phyloP scores from a whole-genome alignment of 1,284 basidiomycete genomes.

The Meripilus lineatus region DNA sequence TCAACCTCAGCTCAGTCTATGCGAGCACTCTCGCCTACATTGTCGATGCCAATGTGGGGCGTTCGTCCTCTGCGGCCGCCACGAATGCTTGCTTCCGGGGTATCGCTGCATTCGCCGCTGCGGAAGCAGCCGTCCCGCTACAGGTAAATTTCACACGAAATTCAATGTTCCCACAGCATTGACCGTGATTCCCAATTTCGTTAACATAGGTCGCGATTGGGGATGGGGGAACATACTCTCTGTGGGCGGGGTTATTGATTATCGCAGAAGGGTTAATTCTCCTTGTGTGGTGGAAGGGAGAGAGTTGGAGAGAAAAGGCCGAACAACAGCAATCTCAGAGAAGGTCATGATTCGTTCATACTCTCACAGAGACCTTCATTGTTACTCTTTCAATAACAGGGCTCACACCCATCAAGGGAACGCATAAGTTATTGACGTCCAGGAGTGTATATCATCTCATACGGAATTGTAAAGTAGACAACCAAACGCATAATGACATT shows the following conservation, averaged over 20 bases:
- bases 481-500: too few relatives aligned
- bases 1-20: slow-evolving; percentile 15
- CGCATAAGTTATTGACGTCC: too few relatives aligned
- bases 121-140: slow-evolving; percentile 64
- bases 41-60: slow-evolving; percentile 73
- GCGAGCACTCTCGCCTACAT: slow-evolving; percentile 69
- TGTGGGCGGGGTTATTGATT: slow-evolving; percentile 61
- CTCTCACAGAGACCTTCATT: too few relatives aligned
- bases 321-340: slow-evolving; percentile 22
- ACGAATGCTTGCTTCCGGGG: slow-evolving; percentile 74
- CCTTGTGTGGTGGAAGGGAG: slow-evolving; percentile 45
- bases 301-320: slow-evolving; percentile 33
- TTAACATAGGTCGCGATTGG: slow-evolving; percentile 42
- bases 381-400: too few relatives aligned
- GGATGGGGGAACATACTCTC: slow-evolving; percentile 72
- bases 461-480: too few relatives aligned
- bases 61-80: slow-evolving; percentile 67
- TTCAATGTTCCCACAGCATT: neutral
- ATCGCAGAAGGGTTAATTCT: slow-evolving; percentile 46
- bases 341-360: too few relatives aligned
- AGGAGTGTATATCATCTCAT: too few relatives aligned
- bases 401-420: too few relatives aligned
- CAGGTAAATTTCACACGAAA: slow-evolving; percentile 36
- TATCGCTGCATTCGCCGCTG: slow-evolving; percentile 61
- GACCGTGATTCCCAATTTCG: neutral